A percentile compares a stretch with the other conserved stretches of the same genome.
Evolutionary conservation across 2,329 filamentous ascomycete genomes (phyloP).

Genomic region (Akanthomyces uredinophilus): DNA sequence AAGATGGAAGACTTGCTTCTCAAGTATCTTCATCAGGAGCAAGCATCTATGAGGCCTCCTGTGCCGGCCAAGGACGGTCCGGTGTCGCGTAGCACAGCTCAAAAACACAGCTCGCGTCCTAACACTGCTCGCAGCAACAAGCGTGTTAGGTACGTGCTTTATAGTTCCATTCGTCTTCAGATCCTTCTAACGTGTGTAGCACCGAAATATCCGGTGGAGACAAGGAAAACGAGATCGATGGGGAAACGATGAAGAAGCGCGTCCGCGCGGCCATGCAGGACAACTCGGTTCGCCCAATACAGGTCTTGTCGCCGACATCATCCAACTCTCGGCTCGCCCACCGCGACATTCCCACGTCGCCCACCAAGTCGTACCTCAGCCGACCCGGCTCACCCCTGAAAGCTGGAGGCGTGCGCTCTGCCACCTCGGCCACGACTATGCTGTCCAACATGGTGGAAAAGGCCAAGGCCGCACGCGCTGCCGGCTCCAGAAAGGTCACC

Average conservation of each 20-base stretch:
- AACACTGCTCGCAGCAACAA: conserved; percentile 35
- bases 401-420: conserved; percentile 35
- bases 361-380: conserved; percentile 52
- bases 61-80: conserved; percentile 46
- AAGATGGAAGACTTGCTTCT: conserved; percentile 75
- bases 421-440: conserved; percentile 38
- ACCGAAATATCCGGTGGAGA: conserved; percentile 57
- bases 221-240: conserved; percentile 68
- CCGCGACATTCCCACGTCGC: conserved; percentile 45
- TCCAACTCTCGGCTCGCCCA: conserved; percentile 65
- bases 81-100: conserved; percentile 21
- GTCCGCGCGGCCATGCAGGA: conserved; percentile 41
- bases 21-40: conserved; percentile 43
- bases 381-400: conserved; percentile 61
- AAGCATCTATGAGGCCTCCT: conserved; percentile 34
- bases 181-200: conserved; percentile 37
- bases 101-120: conserved; percentile 18
- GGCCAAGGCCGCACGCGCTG: conserved; percentile 50
- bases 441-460: conserved; percentile 56
- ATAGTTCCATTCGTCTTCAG: conserved; percentile 19
- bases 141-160: conserved; percentile 44
- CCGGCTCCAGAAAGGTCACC: conserved; percentile 42
- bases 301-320: conserved; percentile 76
- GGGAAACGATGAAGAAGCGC: conserved; percentile 67
- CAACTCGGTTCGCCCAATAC: conserved; percentile 37